These are phyloP conservation scores for Jamesozyma gamospora DNA, from an alignment of 805 yeast species.

Conservation along the genomic window DNA sequence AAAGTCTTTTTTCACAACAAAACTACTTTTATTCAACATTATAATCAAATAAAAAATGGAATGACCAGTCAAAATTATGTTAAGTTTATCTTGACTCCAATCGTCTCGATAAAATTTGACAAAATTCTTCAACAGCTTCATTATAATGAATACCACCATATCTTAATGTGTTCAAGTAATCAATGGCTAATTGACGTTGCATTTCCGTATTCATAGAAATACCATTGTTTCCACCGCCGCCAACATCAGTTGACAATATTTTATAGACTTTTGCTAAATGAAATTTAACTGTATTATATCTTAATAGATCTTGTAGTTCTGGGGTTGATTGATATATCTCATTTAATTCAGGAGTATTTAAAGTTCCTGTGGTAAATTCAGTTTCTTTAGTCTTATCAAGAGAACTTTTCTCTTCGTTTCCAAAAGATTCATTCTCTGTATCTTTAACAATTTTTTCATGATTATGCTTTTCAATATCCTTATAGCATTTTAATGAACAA, in stretches of 20 bases:
- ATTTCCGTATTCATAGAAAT: conserved; percentile 16
- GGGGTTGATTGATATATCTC: conserved; percentile 32
- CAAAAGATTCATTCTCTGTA: not conserved
- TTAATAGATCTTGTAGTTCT: conserved; percentile 36
- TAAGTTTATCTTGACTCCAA: not conserved
- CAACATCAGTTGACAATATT: conserved; percentile 29
- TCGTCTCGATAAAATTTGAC: conserved; percentile 22
- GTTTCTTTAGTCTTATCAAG: not conserved
- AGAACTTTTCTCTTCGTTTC: not conserved
- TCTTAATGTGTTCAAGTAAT: conserved; percentile 48
- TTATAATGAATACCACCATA: conserved; percentile 53
- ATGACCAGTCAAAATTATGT: too few species aligned
- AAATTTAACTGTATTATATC: conserved; percentile 39
- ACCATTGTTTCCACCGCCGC: conserved; percentile 4
- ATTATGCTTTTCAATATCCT: conserved; percentile 25
- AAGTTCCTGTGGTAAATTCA: not conserved
- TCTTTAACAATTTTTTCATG: not conserved
- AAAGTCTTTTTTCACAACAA: too few species aligned
- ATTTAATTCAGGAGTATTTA: conserved; percentile 15
- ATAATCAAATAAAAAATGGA: too few species aligned
- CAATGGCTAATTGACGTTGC: conserved; percentile 43
- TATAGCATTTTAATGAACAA: conserved; percentile 55
- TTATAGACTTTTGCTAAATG: conserved; percentile 43
- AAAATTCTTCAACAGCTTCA: conserved; percentile 55
- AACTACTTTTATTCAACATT: too few species aligned